Evolutionary conservation across 371 early-diverging fungal genomes (phyloP), one percentile per base, ranked within the genome.

Genomic region (Smittium culicis): DNA sequence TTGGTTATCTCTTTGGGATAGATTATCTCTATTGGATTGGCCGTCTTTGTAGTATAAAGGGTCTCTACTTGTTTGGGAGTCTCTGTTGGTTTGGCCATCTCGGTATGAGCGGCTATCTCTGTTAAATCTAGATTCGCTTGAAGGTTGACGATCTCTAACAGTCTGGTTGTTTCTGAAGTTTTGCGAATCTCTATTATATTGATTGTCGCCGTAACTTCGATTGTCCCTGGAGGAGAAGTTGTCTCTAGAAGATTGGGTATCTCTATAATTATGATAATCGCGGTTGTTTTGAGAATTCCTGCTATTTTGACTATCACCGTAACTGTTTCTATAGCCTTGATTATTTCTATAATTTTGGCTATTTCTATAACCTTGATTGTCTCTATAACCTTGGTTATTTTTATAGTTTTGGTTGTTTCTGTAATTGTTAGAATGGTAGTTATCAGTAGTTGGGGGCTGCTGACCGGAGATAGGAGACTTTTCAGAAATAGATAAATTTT

Each of bases 21-120:
- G 66, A 68, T 72, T 68, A 71, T 72, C 67, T 35, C 56, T 29
- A n/a, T 66, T 2, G 32, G 32, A 34, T n/a, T n/a, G 66, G 67
- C 71, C 67, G 71, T 72, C 67, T 35, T 29, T 29, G 20, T 66
- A 5, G 32, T 55, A 34, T n/a, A n/a, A 62, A 68, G 71, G 67
- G 71, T 72, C 67, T 35, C 56, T 29, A n/a, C 45, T 2, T 55
- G 32, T 59, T n/a, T n/a, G n/a, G n/a, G n/a, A n/a, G n/a, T n/a
- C n/a, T n/a, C n/a, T n/a, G n/a, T n/a, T n/a, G n/a, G n/a, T n/a
- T n/a, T n/a, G n/a, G n/a, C n/a, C n/a, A n/a, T n/a, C n/a, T n/a
- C n/a, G n/a, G n/a, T n/a, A n/a, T n/a, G n/a, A n/a, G n/a, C n/a
- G n/a, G n/a, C n/a, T n/a, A n/a, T n/a, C n/a, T n/a, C n/a, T n/a